Evolutionary conservation across 2,329 filamentous ascomycete genomes (phyloP).

Genomic region (Pseudopyricularia javanii): DNA sequence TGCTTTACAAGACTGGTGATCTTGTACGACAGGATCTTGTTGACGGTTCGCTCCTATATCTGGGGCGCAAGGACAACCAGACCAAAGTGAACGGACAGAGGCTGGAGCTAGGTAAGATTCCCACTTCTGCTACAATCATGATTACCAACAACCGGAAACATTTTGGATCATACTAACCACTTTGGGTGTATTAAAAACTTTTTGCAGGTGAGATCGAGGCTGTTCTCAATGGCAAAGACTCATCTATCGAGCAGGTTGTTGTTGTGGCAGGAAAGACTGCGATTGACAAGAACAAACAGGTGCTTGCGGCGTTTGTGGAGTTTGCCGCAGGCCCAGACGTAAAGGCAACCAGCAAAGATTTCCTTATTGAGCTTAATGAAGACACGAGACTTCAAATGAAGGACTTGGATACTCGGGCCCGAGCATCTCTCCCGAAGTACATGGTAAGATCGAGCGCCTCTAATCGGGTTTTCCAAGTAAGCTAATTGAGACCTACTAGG

Average conservation of each 20-base stretch:
- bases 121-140: too few species aligned
- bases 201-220: background rate
- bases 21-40: background rate
- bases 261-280: background rate
- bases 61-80: constrained; percentile 1
- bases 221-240: background rate
- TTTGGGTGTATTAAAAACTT: too few species aligned
- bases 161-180: too few species aligned
- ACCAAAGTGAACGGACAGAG: constrained; percentile 1
- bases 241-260: background rate
- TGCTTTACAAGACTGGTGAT: constrained; percentile 7
- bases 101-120: constrained; percentile 1
- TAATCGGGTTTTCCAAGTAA: background rate
- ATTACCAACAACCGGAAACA: too few species aligned
- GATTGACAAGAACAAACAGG: background rate
- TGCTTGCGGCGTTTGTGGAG: background rate
- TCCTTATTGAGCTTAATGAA: background rate
- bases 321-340: background rate
- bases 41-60: background rate
- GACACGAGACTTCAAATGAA: background rate
- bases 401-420: background rate
- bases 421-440: background rate
- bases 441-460: background rate
- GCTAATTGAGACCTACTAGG: constrained; percentile 8
- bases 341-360: background rate